Base-by-base conservation (phyloP, 108 stramenopile species). In the Craspedostauros australis region DNA sequence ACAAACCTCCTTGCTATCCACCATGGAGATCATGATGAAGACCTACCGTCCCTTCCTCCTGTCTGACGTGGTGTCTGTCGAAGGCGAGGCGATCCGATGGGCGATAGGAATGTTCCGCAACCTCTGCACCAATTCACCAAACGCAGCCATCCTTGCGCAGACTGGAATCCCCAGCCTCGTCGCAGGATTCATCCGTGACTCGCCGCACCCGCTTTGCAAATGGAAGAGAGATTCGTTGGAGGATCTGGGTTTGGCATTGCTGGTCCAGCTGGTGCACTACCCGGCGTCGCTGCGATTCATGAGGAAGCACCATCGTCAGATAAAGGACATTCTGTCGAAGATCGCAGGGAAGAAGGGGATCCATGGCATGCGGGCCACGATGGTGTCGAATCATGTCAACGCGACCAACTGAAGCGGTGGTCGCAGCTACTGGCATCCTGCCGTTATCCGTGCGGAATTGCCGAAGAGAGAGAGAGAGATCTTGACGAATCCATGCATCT, bases 181-280 rank as follows among this genome's bases (percentile, higher is more conserved):
- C 3, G 34, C 23, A 15, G 25, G 38, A 16, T 20, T 46, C 15
- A 11, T 26, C 2, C 36, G 28, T 3, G 44, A 16, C 15, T 22
- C 44, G 5, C 20, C 16, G 2, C 46, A 16, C 14, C 39, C 36
- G 32, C 47, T 32, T 19, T 44, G 24, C 8, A 43, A 26, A 28
- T 59, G 57, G 57, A 24, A 28, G 25, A 25, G 22, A n/a, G 46
- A 59, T 31, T 59, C 57, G 9, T 19, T 59, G 31, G 57, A 59
- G 25, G 46, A 46, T 26, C 11, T 33, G 9, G 21, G 38, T 8
- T 24, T 39, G 8, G 11, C 41, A 23, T 14, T 41, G 7, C 53
- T 54, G 24, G n/a, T 41, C 5, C 33, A 36, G 14, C 39, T 54
- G 41, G 53, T 25, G 9, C 39, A 39, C n/a, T n/a, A n/a, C n/a